Evolutionary conservation across 805 yeast species (phyloP).

Genomic region (Lipomyces mesembrius): DNA sequence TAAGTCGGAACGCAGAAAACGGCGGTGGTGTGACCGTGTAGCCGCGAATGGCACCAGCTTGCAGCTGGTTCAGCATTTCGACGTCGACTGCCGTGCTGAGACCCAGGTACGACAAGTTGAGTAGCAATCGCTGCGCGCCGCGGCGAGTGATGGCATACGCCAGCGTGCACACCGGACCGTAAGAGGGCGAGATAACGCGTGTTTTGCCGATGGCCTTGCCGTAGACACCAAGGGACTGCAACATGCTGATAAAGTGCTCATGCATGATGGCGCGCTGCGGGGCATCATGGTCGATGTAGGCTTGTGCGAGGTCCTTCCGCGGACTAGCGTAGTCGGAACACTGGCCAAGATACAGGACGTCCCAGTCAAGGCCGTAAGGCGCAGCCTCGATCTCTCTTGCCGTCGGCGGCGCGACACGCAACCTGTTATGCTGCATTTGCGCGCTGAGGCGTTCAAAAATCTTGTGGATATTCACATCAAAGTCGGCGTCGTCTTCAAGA

Average conservation of each 20-base stretch:
- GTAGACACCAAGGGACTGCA: conserved; percentile 17
- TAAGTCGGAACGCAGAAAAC: conserved; percentile 11
- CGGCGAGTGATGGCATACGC: conserved; percentile 20
- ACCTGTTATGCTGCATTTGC: conserved; percentile 27
- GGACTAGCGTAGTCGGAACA: conserved; percentile 26
- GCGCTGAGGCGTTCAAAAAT: conserved; percentile 21
- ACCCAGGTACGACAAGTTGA: conserved; percentile 14
- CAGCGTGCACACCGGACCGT: conserved; percentile 30
- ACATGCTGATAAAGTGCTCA: conserved; percentile 13
- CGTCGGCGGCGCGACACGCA: conserved; percentile 22
- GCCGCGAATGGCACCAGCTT: conserved; percentile 13
- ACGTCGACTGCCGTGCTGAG: conserved; percentile 11
- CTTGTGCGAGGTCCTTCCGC: conserved; percentile 21
- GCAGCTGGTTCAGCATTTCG: conserved; percentile 10
- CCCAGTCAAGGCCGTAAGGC: conserved; percentile 34
- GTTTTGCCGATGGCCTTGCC: conserved; percentile 19
- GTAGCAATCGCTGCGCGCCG: conserved; percentile 16
- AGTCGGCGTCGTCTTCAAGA: conserved; percentile 31
- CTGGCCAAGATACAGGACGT: conserved; percentile 27
- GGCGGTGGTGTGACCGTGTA: conserved; percentile 19
- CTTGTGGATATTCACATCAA: conserved; percentile 24
- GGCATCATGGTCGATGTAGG: conserved; percentile 21
- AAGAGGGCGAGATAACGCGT: conserved; percentile 21
- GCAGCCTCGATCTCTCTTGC: conserved; percentile 21
- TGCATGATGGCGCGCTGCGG: conserved; percentile 16